phyloP scores from a whole-genome alignment of 352 stramenopile species.

The Blastocystis sp. region DNA sequence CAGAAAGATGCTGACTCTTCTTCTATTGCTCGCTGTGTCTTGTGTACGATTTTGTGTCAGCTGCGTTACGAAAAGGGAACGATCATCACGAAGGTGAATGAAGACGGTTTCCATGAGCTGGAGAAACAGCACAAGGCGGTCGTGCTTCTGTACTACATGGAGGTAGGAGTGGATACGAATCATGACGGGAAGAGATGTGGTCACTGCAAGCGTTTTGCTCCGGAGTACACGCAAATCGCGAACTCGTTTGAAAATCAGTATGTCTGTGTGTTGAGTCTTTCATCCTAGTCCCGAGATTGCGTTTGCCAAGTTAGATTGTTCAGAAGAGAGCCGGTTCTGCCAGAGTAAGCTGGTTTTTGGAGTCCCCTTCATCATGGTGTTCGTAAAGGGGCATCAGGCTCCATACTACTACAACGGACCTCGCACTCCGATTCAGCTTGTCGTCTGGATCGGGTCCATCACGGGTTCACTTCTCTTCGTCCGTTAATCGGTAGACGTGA shows the following conservation, averaged over 20 bases:
- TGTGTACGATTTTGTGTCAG: neutral
- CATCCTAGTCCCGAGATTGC: slow-evolving; percentile 15
- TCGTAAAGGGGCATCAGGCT: neutral
- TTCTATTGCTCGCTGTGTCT: neutral
- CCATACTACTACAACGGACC: neutral
- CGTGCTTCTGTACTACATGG: slow-evolving; percentile 21
- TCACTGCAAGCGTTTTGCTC: slow-evolving; percentile 60
- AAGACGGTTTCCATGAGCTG: neutral
- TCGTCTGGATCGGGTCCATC: neutral
- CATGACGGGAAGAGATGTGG: slow-evolving; percentile 17
- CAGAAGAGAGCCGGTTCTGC: neutral
- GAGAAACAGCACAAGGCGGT: neutral
- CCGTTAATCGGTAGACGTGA: neutral
- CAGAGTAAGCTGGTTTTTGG: neutral
- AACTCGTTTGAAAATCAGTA: slow-evolving; percentile 38
- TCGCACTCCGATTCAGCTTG: neutral
- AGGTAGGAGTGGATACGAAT: neutral
- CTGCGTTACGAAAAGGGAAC: neutral
- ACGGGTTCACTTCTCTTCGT: neutral
- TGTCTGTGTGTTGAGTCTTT: neutral
- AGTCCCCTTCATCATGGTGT: neutral
- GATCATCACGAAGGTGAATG: neutral
- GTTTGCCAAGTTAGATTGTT: slow-evolving; percentile 24
- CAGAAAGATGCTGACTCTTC: too few relatives aligned
- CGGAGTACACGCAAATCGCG: slow-evolving; percentile 25